These are phyloP conservation scores for Fraxinus xanthoxyloides DNA, from an alignment of 305 asterid genomes.

Conservation along the genomic window DNA sequence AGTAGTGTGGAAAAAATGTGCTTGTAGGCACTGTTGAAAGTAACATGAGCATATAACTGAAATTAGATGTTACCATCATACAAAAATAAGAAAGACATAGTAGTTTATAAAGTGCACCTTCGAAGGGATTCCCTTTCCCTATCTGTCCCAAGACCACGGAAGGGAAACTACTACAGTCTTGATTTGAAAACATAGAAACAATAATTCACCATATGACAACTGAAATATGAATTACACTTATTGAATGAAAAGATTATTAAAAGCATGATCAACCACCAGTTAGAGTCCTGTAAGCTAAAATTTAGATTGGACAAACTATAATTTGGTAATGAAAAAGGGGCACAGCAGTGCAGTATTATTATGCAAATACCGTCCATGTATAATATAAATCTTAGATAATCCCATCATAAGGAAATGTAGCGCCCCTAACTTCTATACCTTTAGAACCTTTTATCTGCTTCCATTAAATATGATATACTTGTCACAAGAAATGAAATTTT, in stretches of 20 bases:
- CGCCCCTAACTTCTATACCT: neutral
- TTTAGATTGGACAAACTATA: neutral
- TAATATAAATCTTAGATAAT: neutral
- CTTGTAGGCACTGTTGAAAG: neutral
- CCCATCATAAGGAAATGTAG: neutral
- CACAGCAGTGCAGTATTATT: neutral
- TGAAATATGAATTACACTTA: slow-evolving; percentile 1
- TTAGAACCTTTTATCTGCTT: neutral
- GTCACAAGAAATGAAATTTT: neutral
- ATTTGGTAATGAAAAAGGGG: neutral
- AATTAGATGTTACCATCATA: neutral
- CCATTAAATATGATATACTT: neutral
- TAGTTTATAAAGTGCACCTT: neutral
- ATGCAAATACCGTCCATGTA: neutral
- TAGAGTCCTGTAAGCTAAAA: neutral
- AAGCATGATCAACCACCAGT: slow-evolving; percentile 1
- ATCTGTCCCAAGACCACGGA: neutral
- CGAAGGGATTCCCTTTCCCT: neutral
- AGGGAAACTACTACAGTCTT: neutral
- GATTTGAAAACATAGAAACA: neutral
- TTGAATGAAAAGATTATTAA: neutral
- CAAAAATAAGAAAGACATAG: neutral
- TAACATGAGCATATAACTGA: neutral
- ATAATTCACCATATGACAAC: neutral
- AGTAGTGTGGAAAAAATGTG: neutral